phyloP scores from a whole-genome alignment of 1,284 basidiomycete species.

The Sporisorium graminicola region DNA sequence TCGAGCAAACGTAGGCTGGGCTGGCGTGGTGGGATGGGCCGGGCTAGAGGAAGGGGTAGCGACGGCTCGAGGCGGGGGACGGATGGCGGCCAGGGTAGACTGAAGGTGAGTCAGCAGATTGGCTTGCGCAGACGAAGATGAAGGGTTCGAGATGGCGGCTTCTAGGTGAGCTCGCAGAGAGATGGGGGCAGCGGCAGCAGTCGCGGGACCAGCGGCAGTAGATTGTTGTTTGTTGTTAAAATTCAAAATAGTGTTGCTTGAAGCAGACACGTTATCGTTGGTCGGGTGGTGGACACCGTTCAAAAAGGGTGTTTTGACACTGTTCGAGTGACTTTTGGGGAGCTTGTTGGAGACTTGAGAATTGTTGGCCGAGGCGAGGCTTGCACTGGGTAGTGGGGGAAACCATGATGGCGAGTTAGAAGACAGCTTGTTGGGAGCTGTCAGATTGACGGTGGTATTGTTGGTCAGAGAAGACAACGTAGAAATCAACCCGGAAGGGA shows the following conservation, averaged over 20 bases:
- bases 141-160: slow-evolving; percentile 54
- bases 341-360: slow-evolving; percentile 19
- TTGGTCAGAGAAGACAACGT: slow-evolving; percentile 54
- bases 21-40: slow-evolving; percentile 19
- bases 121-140: slow-evolving; percentile 51
- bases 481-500: slow-evolving; percentile 55
- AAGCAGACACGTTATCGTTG: slow-evolving; percentile 40
- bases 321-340: slow-evolving; percentile 27
- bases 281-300: slow-evolving; percentile 52
- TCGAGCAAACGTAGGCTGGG: slow-evolving; percentile 41
- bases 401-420: slow-evolving; percentile 50
- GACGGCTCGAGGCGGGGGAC: slow-evolving; percentile 31
- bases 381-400: slow-evolving; percentile 39
- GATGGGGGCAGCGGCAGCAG: slow-evolving; percentile 21
- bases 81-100: slow-evolving; percentile 44
- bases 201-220: slow-evolving; percentile 1
- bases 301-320: slow-evolving; percentile 48
- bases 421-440: slow-evolving; percentile 51
- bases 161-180: slow-evolving; percentile 48
- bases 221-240: not conserved
- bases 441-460: slow-evolving; percentile 29
- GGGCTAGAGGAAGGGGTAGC: slow-evolving; percentile 19
- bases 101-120: slow-evolving; percentile 43
- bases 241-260: slow-evolving; percentile 38
- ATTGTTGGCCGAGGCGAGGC: slow-evolving; percentile 48